Evolutionary conservation across 2,329 filamentous ascomycete genomes (phyloP), one percentile per base, ranked within the genome.

Genomic region (Colletotrichum sublineola): DNA sequence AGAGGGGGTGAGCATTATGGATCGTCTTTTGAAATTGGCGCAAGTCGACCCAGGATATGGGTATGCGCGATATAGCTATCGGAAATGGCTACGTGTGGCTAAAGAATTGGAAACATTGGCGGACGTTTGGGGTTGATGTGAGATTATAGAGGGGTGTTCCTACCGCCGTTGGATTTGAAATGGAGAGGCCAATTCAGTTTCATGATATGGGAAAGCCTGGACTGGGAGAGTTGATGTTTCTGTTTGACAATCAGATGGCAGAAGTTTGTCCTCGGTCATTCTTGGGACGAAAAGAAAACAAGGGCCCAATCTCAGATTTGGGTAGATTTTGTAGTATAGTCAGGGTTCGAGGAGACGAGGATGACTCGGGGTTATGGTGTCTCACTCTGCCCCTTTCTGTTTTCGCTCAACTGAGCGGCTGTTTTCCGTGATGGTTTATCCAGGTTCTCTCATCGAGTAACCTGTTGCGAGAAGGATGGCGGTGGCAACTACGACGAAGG

Each of bases 211-310:
- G 36, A 18, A 42, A 7, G 6, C 18, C 33, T 29, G 36, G 36
- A 14, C 18, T 57, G 33, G 4, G 20, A 38, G 55, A 8, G 38
- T 38, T 24, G 36, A 18, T 57, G 55, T 57, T 57, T 57, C 55
- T 57, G 8, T 29, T 58, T 58, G 5, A 15, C n/a, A 1, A 42
- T 42, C n/a, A n/a, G 55, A 42, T 29, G 36, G 33, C 55, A 58
- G 55, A 58, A 42, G 55, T 58, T 58, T 58, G n/a, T 42, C 55
- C 55, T 42, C 55, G 55, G n/a, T 15, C n/a, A 40, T 58, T 42
- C 40, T 29, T 40, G 12, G 36, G 36, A 40, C 12, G 55, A 29
- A 58, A 57, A 11, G 55, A 29, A 18, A 29, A 36, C 36, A 63
- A 63, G 29, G 29, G 31, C 42, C 60, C 9, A 33, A 24, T n/a